Percentiles rank a stretch among this genome's conserved stretches.
These are phyloP conservation scores for Bipolaris zeicola DNA, from an alignment of 2,329 filamentous ascomycete genomes.

Conservation along the genomic window DNA sequence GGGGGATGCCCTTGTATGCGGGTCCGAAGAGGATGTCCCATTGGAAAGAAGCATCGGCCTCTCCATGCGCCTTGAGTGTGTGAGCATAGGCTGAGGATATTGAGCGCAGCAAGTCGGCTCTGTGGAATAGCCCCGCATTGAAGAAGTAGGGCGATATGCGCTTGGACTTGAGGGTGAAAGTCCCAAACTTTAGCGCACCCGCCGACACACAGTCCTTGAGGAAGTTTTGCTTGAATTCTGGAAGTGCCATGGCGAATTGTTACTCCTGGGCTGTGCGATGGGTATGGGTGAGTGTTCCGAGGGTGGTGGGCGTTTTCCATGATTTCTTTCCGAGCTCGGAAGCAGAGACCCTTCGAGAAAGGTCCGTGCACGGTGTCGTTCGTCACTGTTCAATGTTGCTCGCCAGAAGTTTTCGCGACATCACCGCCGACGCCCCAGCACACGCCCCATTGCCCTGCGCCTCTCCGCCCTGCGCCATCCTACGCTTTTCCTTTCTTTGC, in stretches of 20 bases:
- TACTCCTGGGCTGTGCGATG: background rate
- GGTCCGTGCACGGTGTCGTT: slow-evolving; percentile 27
- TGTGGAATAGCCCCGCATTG: slow-evolving; percentile 91
- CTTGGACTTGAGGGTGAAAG: slow-evolving; percentile 89
- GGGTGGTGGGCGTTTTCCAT: slow-evolving; percentile 9
- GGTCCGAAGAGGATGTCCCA: slow-evolving; percentile 92
- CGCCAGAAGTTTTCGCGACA: slow-evolving; percentile 42
- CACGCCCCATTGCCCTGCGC: slow-evolving; percentile 36
- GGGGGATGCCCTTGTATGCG: slow-evolving; percentile 95
- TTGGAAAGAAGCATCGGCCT: slow-evolving; percentile 53
- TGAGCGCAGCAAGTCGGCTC: slow-evolving; percentile 74
- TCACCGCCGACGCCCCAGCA: slow-evolving; percentile 24
- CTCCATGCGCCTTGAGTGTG: slow-evolving; percentile 57
- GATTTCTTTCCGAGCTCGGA: slow-evolving; percentile 42
- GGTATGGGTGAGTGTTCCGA: background rate
- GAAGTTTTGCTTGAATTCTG: slow-evolving; percentile 68
- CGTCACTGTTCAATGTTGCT: slow-evolving; percentile 27
- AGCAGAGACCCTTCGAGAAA: slow-evolving; percentile 28
- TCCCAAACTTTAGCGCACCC: slow-evolving; percentile 78
- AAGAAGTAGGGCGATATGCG: slow-evolving; percentile 95
- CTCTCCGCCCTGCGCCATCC: slow-evolving; percentile 24
- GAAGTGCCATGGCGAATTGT: slow-evolving; percentile 31
- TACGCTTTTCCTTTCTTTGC: slow-evolving; percentile 12
- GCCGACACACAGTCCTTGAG: slow-evolving; percentile 70
- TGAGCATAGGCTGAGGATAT: slow-evolving; percentile 82